Conservation (phyloP, 164 flowering plant genomes). For the Vitis amurensis region DNA sequence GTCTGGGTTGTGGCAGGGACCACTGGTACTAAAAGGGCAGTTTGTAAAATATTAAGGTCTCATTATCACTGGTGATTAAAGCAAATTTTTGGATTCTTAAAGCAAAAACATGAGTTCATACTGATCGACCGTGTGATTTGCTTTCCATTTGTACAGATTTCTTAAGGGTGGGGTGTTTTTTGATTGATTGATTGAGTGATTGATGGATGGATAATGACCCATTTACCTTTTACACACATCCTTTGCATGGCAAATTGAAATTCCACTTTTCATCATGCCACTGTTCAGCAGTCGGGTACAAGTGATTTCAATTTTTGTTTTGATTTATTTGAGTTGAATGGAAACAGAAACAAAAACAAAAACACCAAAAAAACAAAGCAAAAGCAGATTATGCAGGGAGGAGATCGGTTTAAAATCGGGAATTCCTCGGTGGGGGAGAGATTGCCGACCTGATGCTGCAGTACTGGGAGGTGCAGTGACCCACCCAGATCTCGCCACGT, state of each 20-base stretch:
- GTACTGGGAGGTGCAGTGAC: not conserved
- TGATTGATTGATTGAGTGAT: conserved; percentile 7
- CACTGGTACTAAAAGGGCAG: no score
- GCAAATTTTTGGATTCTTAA: not conserved
- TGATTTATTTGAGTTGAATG: not conserved
- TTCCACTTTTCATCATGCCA: not conserved
- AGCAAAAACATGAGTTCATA: not conserved
- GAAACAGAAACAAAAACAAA: not conserved
- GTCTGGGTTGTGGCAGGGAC: no score
- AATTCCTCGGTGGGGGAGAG: conserved; percentile 15
- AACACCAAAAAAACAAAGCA: not conserved
- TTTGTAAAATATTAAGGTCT: no score
- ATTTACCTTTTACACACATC: not conserved
- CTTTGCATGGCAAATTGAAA: conserved; percentile 8
- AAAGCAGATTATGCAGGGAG: no score
- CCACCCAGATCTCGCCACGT: conserved; percentile 14
- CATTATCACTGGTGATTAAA: no score
- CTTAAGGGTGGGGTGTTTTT: not conserved
- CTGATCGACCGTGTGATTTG: not conserved
- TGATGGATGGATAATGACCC: not conserved
- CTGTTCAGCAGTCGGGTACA: not conserved
- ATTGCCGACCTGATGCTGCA: conserved; percentile 10
- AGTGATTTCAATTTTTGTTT: not conserved
- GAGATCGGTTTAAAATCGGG: conserved; percentile 6
- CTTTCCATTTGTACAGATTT: not conserved